Evolutionary conservation across 345 rosid species (phyloP), one percentile per base, ranked within the genome.

Genomic region (Bruguiera parviflora): DNA sequence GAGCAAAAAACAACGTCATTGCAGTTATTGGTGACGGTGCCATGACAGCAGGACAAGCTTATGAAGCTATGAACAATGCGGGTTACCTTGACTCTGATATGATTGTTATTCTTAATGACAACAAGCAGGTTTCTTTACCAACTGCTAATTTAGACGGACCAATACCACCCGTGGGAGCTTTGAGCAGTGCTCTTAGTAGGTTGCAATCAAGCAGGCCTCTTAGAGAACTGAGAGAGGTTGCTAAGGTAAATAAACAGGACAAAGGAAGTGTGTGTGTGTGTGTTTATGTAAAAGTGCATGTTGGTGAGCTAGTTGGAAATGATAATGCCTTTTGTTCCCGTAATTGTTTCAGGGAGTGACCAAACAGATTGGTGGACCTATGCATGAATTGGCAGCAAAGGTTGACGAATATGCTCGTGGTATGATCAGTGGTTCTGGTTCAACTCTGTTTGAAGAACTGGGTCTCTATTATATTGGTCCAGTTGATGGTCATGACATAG

Each of bases 11-110:
- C 82, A 77, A 86, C 37, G 96, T 94, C 57, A 78, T 91, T 53
- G 88, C 96, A 51, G 89, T 94, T 62, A 94, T 94, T 24, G 97
- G 99, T 27, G 99, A 95, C 67, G 99, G 97, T 63, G 99, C 99
- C 27, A 95, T 95, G 99, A 95, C 99, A 2, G 99, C 99, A 25
- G 99, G 99, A n/a, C 97, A 95, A 66, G 99, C 99, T 76, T 95
- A 88, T 67, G 99, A 95, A 82, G 97, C 99, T 22, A 91, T 95
- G 99, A 95, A 95, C 86, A 95, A 91, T 61, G 96, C 99, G 0
- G 99, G 99, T 21, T 95, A 95, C 80, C 77, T 95, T 32, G 99
- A 95, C 74, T 88, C 99, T 0, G 97, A 95, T 73, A 95, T 91
- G 99, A 88, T 91, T 68, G 96, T 95, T 70, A 89, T 95, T 69